These are phyloP conservation scores for Magnaporthales sp. DNA, from an alignment of 2,329 filamentous ascomycete species.

Conservation along the genomic window DNA sequence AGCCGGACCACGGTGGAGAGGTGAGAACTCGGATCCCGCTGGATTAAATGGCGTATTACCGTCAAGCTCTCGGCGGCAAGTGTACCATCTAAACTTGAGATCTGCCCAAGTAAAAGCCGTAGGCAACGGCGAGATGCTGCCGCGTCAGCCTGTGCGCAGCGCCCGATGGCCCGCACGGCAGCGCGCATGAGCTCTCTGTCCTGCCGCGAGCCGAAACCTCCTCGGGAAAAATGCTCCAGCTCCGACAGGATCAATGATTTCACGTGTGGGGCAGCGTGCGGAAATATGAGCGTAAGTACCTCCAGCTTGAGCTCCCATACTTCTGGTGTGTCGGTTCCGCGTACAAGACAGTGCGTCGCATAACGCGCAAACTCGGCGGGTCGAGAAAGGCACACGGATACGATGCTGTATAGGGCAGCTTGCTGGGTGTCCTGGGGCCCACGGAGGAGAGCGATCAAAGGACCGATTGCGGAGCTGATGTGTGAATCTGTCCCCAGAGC, in stretches of 20 bases:
- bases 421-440: conserved; percentile 82
- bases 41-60: conserved; percentile 90
- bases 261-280: conserved; percentile 63
- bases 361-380: conserved; percentile 82
- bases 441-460: conserved; percentile 76
- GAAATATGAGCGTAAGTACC: conserved; percentile 82
- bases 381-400: conserved; percentile 73
- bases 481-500: conserved; percentile 76
- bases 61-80: conserved; percentile 89
- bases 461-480: conserved; percentile 67
- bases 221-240: conserved; percentile 83
- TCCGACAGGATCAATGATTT: conserved; percentile 88
- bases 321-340: conserved; percentile 66
- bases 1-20: conserved; percentile 78
- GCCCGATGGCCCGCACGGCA: conserved; percentile 79
- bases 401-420: conserved; percentile 87
- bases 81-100: conserved; percentile 78
- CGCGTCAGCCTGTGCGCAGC: conserved; percentile 75
- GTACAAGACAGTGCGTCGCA: conserved; percentile 81
- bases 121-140: conserved; percentile 71
- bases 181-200: conserved; percentile 77
- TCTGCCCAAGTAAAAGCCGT: conserved; percentile 73
- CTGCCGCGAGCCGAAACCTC: conserved; percentile 20
- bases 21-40: conserved; percentile 76
- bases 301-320: conserved; percentile 93